Base-by-base conservation (phyloP, 805 yeast species). In the Hanseniaspora occidentalis region DNA sequence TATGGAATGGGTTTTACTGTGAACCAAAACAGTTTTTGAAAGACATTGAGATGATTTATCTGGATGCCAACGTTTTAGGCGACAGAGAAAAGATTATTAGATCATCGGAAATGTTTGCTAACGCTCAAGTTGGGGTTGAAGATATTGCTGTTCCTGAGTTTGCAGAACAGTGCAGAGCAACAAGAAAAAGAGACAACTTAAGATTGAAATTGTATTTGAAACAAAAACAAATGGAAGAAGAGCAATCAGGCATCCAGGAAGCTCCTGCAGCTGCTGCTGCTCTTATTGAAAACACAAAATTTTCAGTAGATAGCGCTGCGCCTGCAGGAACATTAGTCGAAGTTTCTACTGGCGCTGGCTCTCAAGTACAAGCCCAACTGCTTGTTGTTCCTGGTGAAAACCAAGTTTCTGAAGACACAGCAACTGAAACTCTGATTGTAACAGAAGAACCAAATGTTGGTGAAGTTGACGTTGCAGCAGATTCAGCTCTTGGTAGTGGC, bases 1-100 rank as follows among this genome's bases (percentile, higher is more conserved):
- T 92, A 41, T 92, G 98, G 98, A 92, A 92, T 58, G 98, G 98
- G 0, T 92, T 62, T 58, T 92, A 92, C 53, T 79, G 84, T 29
- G 96, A 86, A 51, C 96, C 97, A 11, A 79, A 76, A 47, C 96
- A 92, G 56, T 89, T 83, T 53, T 62, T 88, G 50, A 75, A 72
- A 48, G 98, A 92, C 54, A 71, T 92, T 35, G 85, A 79, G 52
- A 70, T 82, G 75, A 89, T 92, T 29, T 78, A 83, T 35, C 69
- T 69, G 25, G 99, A 92, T 62, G 72, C 94, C 0, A 67, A 70
- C 25, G 74, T 77, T 0, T 61, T 71, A 2, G 84, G 84, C 0
- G 97, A 89, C 48, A 70, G 97, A 35, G 98, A 92, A 43, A 68
- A 95, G 40, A 65, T 80, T 4, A 67, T 72, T 31, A 71, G 71